A percentile compares a stretch with the other conserved stretches of the same genome.
Conservation (phyloP, 2,329 filamentous ascomycete genomes). For the Scolecobasidium constrictum region DNA sequence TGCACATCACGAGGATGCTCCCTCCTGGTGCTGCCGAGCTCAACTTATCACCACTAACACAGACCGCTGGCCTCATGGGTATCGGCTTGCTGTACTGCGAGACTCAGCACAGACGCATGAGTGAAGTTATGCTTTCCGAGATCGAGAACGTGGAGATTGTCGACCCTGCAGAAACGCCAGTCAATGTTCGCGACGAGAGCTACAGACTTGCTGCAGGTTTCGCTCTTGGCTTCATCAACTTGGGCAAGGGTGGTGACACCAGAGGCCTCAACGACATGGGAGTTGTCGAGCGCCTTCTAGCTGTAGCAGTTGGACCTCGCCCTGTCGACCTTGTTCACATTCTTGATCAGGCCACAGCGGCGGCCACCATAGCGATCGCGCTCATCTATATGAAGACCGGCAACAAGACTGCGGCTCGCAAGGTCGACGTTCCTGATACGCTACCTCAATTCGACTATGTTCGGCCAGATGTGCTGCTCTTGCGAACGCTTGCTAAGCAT, state of each 20-base stretch:
- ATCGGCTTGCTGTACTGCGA: conserved; percentile 90
- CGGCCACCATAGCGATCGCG: conserved; percentile 80
- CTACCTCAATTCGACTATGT: conserved; percentile 90
- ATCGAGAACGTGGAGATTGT: conserved; percentile 81
- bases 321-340: conserved; percentile 88
- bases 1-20: conserved; percentile 91
- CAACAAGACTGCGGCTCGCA: conserved; percentile 73
- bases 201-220: conserved; percentile 92
- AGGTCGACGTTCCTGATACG: conserved; percentile 88
- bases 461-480: conserved; percentile 79
- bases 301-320: conserved; percentile 78
- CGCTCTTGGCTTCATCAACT: conserved; percentile 84
- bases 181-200: conserved; percentile 83
- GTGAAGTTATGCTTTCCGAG: conserved; percentile 96
- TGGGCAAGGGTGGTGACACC: conserved; percentile 81
- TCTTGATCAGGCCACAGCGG: conserved; percentile 83
- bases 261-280: conserved; percentile 89
- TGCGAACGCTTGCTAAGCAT: conserved; percentile 81
- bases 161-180: conserved; percentile 55
- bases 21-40: conserved; percentile 86
- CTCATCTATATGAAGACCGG: conserved; percentile 97
- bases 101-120: conserved; percentile 96
- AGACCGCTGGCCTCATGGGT: conserved; percentile 94
- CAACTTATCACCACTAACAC: conserved; percentile 83
- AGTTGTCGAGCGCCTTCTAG: conserved; percentile 76